Evolutionary conservation across 208 protist genomes (phyloP), one percentile per base, ranked within the genome.

Genomic region (Angomonas ambiguus): DNA sequence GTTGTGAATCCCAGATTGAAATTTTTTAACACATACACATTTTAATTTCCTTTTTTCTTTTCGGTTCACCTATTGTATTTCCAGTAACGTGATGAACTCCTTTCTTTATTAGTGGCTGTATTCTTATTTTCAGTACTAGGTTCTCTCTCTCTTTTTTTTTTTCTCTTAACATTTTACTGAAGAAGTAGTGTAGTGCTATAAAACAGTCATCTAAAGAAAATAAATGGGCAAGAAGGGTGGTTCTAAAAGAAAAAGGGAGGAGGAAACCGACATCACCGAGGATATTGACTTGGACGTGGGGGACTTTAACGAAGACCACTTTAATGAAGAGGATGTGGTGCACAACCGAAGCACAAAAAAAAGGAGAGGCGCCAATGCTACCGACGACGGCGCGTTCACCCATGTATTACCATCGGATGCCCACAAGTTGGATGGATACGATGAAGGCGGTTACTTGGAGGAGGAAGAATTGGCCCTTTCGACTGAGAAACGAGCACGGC

Each of bases 341-440:
- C 80, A 87, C 75, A 79, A 90, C 74, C 74, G 80, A 68, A 61
- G 49, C 11, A 67, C 32, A 67, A 72, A 49, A 55, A 41, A 24
- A 10, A 42, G 65, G 32, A 61, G 69, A 32, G 53, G 63, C 2
- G 69, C 75, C 22, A 57, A 56, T 18, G 30, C 13, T 38, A 65
- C 30, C 28, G 71, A 70, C 66, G 41, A 35, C 27, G 42, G 51
- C 32, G 34, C 11, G 1, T 28, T 62, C 2, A 42, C 53, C 57
- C 28, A 65, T 16, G 71, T 78, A 65, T 67, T 94, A 35, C 87
- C 91, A 1, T 84, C 84, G 5, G 91, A 96, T 56, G 91, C 91
- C 57, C 91, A 96, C 69, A 76, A 82, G 16, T 65, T 94, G 25
- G 91, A 94, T 51, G 87, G 87, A 27, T 91, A 89, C 65, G 88